phyloP scores from a whole-genome alignment of 108 stramenopile genomes.

The Bacterosira constricta region DNA sequence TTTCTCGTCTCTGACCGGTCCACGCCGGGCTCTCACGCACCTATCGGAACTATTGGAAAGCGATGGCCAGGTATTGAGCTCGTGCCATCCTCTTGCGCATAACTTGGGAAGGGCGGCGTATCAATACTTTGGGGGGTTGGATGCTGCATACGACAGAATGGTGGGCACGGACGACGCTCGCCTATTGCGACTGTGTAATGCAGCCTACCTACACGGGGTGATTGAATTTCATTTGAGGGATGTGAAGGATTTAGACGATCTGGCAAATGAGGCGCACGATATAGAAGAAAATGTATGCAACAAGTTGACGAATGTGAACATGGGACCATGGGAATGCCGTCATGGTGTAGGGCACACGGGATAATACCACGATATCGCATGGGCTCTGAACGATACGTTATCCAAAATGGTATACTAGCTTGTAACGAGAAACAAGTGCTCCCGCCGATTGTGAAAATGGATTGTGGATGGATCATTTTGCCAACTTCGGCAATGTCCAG shows the following conservation, averaged over 20 bases:
- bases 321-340: slow-evolving; percentile 21
- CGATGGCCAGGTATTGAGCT: not conserved
- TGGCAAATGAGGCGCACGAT: not conserved
- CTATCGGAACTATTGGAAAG: not conserved
- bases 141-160: slow-evolving; percentile 5
- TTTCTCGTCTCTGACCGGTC: not conserved
- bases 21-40: not conserved
- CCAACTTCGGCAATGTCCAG: not conserved
- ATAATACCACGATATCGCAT: slow-evolving; percentile 1
- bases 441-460: slow-evolving; percentile 13
- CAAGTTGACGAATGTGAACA: not conserved
- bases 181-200: slow-evolving; percentile 18
- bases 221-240: slow-evolving; percentile 13
- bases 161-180: slow-evolving; percentile 4
- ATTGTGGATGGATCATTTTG: slow-evolving; percentile 30
- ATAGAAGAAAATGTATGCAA: slow-evolving; percentile 1
- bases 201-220: slow-evolving; percentile 27
- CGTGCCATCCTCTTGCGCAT: slow-evolving; percentile 9
- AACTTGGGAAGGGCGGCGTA: slow-evolving; percentile 4
- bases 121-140: slow-evolving; percentile 1
- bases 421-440: not conserved
- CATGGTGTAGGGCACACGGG: slow-evolving; percentile 32
- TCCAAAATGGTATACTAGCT: not conserved
- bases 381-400: not conserved
- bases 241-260: not conserved